These are phyloP conservation scores for Pleurotus salmoneostramineus DNA, from an alignment of 768 basidiomycete species.

Conservation along the genomic window DNA sequence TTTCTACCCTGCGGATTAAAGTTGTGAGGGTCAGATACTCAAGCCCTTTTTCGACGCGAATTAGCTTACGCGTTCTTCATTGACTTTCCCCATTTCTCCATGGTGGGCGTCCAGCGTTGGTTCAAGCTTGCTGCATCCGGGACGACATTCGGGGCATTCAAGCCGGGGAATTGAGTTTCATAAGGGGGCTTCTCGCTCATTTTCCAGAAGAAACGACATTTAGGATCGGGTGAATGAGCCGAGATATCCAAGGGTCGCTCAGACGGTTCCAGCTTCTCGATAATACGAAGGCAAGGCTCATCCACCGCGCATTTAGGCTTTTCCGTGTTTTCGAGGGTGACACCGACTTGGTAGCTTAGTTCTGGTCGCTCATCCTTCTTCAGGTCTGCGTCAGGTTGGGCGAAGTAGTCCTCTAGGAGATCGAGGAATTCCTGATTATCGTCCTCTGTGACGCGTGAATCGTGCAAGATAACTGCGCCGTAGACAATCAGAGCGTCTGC, in stretches of 20 bases:
- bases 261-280: conserved; percentile 65
- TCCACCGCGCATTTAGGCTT: conserved; percentile 84
- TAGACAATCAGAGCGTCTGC: conserved; percentile 79
- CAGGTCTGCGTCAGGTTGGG: conserved; percentile 58
- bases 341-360: conserved; percentile 87
- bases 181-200: conserved; percentile 77
- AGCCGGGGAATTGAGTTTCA: conserved; percentile 67
- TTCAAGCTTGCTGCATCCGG: conserved; percentile 59
- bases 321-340: conserved; percentile 95
- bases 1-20: conserved; percentile 57
- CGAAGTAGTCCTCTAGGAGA: conserved; percentile 91
- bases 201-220: conserved; percentile 92
- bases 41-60: no score
- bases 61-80: conserved; percentile 82
- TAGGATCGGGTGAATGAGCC: conserved; percentile 83
- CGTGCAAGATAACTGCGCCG: conserved; percentile 83
- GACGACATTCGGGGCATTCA: conserved; percentile 81
- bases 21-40: no score
- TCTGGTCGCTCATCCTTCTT: conserved; percentile 81
- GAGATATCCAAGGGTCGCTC: conserved; percentile 86
- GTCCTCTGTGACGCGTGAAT: conserved; percentile 78
- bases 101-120: conserved; percentile 62
- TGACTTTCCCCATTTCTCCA: conserved; percentile 83
- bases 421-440: conserved; percentile 85
- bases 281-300: conserved; percentile 78